Percentiles rank a stretch among this genome's conserved stretches.
Evolutionary conservation across 2,329 filamentous ascomycete species (phyloP).

Genomic region (Claviceps sp.): DNA sequence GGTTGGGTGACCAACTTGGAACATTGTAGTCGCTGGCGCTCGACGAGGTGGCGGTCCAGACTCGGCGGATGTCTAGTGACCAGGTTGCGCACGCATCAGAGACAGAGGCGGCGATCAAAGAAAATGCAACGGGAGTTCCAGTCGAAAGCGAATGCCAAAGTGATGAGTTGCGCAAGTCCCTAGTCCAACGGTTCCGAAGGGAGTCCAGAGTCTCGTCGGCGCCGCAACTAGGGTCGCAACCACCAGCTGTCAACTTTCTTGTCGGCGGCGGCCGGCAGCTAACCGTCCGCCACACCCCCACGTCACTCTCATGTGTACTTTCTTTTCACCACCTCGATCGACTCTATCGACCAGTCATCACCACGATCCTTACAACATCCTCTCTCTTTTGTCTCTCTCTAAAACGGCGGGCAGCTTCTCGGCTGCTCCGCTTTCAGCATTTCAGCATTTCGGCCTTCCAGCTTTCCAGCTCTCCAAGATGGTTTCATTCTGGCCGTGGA

Average conservation of each 20-base stretch:
- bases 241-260: neutral
- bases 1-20: constrained; percentile 15
- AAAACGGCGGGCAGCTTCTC: neutral
- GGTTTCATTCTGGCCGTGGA: constrained; percentile 13
- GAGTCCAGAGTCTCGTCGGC: neutral
- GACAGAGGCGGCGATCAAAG: neutral
- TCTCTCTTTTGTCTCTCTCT: neutral
- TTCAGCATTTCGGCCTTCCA: neutral
- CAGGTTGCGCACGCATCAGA: constrained; percentile 2
- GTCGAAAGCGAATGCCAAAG: too few relatives aligned
- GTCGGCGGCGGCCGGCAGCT: neutral
- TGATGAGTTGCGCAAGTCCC: too few relatives aligned
- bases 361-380: neutral
- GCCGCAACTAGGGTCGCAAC: neutral
- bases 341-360: neutral
- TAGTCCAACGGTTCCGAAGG: neutral
- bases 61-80: neutral
- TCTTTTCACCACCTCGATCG: neutral
- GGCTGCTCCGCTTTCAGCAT: too few relatives aligned
- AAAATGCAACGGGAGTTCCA: neutral
- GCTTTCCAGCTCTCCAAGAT: constrained; percentile 3
- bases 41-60: neutral
- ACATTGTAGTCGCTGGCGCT: constrained; percentile 13
- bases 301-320: neutral
- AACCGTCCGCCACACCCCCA: neutral